A percentile compares a stretch with the other conserved stretches of the same genome.
phyloP scores from a whole-genome alignment of 2,329 filamentous ascomycete genomes.

The Aspergillus floridensis region DNA sequence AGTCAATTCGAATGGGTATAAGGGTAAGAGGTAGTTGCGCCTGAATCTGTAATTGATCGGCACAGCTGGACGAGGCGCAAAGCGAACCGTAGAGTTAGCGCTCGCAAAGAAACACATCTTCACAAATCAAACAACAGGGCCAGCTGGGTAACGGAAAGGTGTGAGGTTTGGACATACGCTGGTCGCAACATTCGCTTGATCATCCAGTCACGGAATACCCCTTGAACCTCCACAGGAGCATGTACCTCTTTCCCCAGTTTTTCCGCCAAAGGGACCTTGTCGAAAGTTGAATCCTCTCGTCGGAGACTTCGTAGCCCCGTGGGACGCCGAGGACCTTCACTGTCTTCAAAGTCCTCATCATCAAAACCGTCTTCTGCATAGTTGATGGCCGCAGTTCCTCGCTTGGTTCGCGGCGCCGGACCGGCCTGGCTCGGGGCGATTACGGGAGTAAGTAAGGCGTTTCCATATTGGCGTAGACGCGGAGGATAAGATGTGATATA shows the following conservation, averaged over 20 bases:
- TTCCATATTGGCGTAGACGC: conserved; percentile 83
- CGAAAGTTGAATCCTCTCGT: conserved; percentile 67
- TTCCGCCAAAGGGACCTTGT: conserved; percentile 65
- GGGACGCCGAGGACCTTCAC: conserved; percentile 67
- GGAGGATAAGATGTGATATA: conserved; percentile 91
- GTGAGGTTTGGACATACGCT: conserved; percentile 34
- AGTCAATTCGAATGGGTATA: conserved; percentile 93
- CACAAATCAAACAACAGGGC: not conserved
- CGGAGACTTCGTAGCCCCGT: conserved; percentile 81
- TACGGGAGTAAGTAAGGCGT: conserved; percentile 84
- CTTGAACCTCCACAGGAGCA: conserved; percentile 77
- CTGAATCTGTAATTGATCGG: conserved; percentile 62
- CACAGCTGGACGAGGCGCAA: conserved; percentile 37
- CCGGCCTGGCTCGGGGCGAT: conserved; percentile 67
- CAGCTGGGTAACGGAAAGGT: not conserved
- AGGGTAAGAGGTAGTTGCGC: conserved; percentile 81
- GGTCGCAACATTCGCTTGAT: conserved; percentile 60
- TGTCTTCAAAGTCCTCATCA: conserved; percentile 60
- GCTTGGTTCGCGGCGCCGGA: conserved; percentile 77
- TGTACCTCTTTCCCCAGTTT: conserved; percentile 80
- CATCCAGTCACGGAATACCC: conserved; percentile 96
- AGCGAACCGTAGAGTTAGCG: conserved; percentile 11
- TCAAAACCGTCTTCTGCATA: conserved; percentile 97
- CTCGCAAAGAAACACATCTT: conserved; percentile 4
- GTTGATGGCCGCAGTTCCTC: conserved; percentile 93